phyloP scores from a whole-genome alignment of 352 stramenopile genomes.

The Aphanomyces cochlioides region DNA sequence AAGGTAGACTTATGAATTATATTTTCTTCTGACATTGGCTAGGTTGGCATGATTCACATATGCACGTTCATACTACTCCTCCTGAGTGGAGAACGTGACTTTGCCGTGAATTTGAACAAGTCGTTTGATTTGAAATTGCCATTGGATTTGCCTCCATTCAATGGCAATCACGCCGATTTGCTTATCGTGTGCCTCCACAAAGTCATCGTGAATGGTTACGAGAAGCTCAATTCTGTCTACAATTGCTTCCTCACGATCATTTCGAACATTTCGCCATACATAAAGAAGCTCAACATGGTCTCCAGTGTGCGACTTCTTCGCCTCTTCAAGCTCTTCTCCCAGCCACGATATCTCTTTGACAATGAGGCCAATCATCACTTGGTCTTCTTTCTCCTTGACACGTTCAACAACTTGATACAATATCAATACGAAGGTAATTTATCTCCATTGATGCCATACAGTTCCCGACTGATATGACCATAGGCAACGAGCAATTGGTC shows the following conservation, averaged over 20 bases:
- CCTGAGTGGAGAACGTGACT: conserved; percentile 94
- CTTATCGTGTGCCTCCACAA: conserved; percentile 97
- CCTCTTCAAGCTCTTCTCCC: conserved; percentile 97
- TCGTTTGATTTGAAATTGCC: conserved; percentile 92
- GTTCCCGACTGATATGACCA: conserved; percentile 30
- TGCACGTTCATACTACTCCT: conserved; percentile 98
- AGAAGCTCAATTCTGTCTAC: conserved; percentile 96
- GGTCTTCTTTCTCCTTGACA: conserved; percentile 95
- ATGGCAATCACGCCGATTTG: conserved; percentile 95
- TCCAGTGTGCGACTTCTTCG: conserved; percentile 94
- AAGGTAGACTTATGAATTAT: conserved; percentile 45
- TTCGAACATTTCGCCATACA: conserved; percentile 98
- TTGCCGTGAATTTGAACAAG: conserved; percentile 97
- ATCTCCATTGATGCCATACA: too few relatives aligned
- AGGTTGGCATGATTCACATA: conserved; percentile 95
- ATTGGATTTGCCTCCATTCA: conserved; percentile 92
- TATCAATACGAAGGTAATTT: conserved; percentile 89
- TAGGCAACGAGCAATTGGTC: conserved; percentile 96
- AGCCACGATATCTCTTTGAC: conserved; percentile 91
- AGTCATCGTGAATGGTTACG: conserved; percentile 96
- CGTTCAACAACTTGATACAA: conserved; percentile 99
- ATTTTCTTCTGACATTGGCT: conserved; percentile 1
- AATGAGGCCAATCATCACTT: conserved; percentile 95
- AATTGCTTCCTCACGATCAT: conserved; percentile 99
- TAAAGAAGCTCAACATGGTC: conserved; percentile 92